Evolutionary conservation across 2,329 filamentous ascomycete species (phyloP), one percentile per base, ranked within the genome.

Genomic region (Penicillium sp.): DNA sequence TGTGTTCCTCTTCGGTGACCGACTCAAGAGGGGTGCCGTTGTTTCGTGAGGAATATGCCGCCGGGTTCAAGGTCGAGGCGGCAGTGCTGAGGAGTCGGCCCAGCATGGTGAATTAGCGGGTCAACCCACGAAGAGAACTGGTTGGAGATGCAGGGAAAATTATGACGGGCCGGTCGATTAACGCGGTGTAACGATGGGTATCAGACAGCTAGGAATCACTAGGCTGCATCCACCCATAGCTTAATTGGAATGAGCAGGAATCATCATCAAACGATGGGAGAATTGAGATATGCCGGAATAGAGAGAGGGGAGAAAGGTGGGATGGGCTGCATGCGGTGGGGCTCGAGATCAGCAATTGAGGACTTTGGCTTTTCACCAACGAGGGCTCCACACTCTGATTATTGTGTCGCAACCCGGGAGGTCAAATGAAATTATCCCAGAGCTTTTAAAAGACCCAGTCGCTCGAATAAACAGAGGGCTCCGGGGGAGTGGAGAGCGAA

Each of bases 1-100:
- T 80, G 59, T 80, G 77, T 57, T 78, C 76, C 60, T 80, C 77
- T 57, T 80, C 77, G 1, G 76, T 79, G 22, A 78, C 75, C 22
- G 77, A 80, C 60, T 80, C 77, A 18, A 78, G 71, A 29, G 73
- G 71, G 22, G 69, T 65, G 14, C 69, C 58, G 55, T 65, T 52
- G 34, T 69, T 73, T 52, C 74, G 71, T 42, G 69, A 64, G 39
- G 69, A 68, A 55, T 76, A 75, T 6, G 67, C 59, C n/a, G 73
- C 65, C 16, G 75, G 71, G 60, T 73, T 77, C 49, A 78, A 63
- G 18, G 75, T 76, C 43, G 75, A 75, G 13, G 75, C 75, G 40
- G 75, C 74, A 14, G 71, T 76, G 60, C 72, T 76, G 40, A 78
- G 66, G 29, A 78, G 68, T 55, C 75, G 71, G 51, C 75, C 75